Percentiles rank a stretch among this genome's conserved stretches.
Evolutionary conservation across 2,329 filamentous ascomycete species (phyloP).

Genomic region (Claviceps monticola): DNA sequence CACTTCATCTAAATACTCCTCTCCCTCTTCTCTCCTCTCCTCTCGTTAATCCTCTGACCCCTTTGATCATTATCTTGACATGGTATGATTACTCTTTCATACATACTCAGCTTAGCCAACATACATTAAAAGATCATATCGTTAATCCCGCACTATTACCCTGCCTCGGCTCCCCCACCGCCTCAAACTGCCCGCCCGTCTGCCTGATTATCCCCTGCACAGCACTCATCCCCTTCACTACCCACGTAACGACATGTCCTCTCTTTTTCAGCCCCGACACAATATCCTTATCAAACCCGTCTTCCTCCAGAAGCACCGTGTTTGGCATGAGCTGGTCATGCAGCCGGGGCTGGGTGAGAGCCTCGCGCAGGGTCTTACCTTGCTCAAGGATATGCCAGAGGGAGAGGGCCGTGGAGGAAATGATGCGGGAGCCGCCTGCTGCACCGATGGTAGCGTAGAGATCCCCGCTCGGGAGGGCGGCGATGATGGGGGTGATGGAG

Average conservation of each 20-base stretch:
- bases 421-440: constrained; percentile 72
- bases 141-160: constrained; percentile 52
- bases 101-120: too few species aligned
- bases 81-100: too few species aligned
- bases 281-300: constrained; percentile 47
- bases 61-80: too few species aligned
- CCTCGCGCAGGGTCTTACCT: constrained; percentile 40
- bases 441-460: constrained; percentile 60
- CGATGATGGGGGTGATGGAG: constrained; percentile 68
- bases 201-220: constrained; percentile 55
- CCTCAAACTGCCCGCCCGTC: constrained; percentile 58
- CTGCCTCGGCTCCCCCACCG: constrained; percentile 64
- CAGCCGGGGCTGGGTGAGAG: constrained; percentile 52
- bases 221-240: constrained; percentile 47
- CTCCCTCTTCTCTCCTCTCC: too few species aligned
- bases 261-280: constrained; percentile 46
- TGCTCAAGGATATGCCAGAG: constrained; percentile 61
- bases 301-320: constrained; percentile 50
- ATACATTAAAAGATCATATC: constrained; percentile 12
- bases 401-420: constrained; percentile 63
- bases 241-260: constrained; percentile 62
- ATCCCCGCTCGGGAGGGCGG: constrained; percentile 45
- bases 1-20: too few species aligned
- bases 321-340: constrained; percentile 77
- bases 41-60: too few species aligned